Percentiles rank a stretch among this genome's conserved stretches.
phyloP scores from a whole-genome alignment of 345 rosid species.

The Clausena lansium region DNA sequence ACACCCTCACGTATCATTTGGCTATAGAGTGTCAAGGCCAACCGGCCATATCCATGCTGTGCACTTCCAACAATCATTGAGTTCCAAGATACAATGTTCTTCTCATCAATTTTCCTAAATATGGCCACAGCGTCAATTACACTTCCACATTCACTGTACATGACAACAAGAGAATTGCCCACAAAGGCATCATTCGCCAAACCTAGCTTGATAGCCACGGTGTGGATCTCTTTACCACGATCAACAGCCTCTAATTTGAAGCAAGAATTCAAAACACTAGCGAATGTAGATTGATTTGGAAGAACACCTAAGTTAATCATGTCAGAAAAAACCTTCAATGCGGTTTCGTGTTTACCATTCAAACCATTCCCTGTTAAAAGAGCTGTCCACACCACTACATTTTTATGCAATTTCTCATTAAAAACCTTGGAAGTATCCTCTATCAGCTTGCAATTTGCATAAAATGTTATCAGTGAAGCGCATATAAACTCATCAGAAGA shows the following conservation, averaged over 20 bases:
- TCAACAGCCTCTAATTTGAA: conserved; percentile 61
- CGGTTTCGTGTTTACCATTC: conserved; percentile 50
- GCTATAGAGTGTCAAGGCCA: conserved; percentile 47
- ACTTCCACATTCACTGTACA: conserved; percentile 60
- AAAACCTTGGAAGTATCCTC: conserved; percentile 45
- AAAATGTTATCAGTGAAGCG: conserved; percentile 63
- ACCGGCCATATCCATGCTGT: conserved; percentile 58
- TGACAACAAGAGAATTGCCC: conserved; percentile 62
- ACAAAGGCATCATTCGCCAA: conserved; percentile 52
- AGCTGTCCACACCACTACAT: conserved; percentile 75
- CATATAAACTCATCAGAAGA: conserved; percentile 45
- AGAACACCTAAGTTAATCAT: conserved; percentile 48
- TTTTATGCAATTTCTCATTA: conserved; percentile 30
- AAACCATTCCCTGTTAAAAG: conserved; percentile 54
- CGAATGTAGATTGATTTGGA: conserved; percentile 76
- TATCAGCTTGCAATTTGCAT: conserved; percentile 53
- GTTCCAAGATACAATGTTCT: conserved; percentile 70
- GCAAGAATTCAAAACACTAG: conserved; percentile 64
- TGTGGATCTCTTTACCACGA: conserved; percentile 64
- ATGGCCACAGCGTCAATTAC: conserved; percentile 38
- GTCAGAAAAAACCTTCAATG: conserved; percentile 44
- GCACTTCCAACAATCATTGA: conserved; percentile 62
- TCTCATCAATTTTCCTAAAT: conserved; percentile 40
- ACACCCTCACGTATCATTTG: conserved; percentile 54
- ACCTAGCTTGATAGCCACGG: conserved; percentile 48